Evolutionary conservation across 805 yeast genomes (phyloP).

Genomic region (Suhomyces kilbournensis): DNA sequence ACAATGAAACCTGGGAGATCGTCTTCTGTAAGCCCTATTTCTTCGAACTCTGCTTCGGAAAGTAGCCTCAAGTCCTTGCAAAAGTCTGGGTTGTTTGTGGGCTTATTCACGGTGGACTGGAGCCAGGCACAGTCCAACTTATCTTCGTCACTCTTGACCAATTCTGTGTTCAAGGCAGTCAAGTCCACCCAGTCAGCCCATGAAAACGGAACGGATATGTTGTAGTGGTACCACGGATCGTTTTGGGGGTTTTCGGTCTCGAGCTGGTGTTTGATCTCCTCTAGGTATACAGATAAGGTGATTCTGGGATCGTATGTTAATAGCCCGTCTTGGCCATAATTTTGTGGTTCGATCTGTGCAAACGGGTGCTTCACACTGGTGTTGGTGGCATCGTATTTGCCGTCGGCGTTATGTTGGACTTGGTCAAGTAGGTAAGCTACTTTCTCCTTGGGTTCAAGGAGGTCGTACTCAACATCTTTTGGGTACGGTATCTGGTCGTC

Average conservation of each 20-base stretch:
- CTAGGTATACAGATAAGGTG: slow-evolving; percentile 17
- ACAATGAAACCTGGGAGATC: slow-evolving; percentile 18
- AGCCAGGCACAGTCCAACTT: slow-evolving; percentile 17
- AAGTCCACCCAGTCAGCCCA: slow-evolving; percentile 28
- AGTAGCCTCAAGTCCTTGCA: slow-evolving; percentile 12
- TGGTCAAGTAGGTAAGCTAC: slow-evolving; percentile 2
- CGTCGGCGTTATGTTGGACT: slow-evolving; percentile 8
- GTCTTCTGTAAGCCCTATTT: slow-evolving; percentile 7
- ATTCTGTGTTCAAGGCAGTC: slow-evolving; percentile 10
- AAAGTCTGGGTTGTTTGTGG: slow-evolving; percentile 12
- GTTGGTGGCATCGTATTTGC: slow-evolving; percentile 14
- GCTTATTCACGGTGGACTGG: slow-evolving; percentile 15
- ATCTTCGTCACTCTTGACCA: slow-evolving; percentile 1
- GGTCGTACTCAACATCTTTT: slow-evolving; percentile 13
- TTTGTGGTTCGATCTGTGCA: background rate
- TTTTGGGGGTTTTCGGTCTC: slow-evolving; percentile 4
- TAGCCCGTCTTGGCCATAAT: background rate
- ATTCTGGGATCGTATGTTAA: slow-evolving; percentile 17
- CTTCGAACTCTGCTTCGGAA: slow-evolving; percentile 12
- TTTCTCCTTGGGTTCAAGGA: slow-evolving; percentile 14
- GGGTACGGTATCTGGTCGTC: slow-evolving; percentile 18
- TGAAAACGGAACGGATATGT: slow-evolving; percentile 20
- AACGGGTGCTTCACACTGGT: slow-evolving; percentile 10
- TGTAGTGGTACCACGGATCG: slow-evolving; percentile 7
- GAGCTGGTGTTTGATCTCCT: slow-evolving; percentile 4